Percentiles rank a stretch among this genome's conserved stretches.
Conservation (phyloP, 2,329 filamentous ascomycete genomes). For the Xylaria sp. region DNA sequence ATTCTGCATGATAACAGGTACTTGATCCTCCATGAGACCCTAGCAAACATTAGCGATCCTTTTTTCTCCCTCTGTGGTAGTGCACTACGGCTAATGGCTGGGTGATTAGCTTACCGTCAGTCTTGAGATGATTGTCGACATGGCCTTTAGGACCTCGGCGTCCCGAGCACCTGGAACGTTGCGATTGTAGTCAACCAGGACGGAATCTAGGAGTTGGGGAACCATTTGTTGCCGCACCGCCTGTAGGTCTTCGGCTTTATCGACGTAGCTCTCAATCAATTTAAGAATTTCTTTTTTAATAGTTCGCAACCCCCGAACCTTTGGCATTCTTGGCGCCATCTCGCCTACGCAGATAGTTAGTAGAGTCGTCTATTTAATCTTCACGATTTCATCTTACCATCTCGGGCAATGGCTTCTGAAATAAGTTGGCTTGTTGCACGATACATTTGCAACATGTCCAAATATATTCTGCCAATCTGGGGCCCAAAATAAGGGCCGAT, state of each 20-base stretch:
- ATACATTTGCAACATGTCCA: constrained; percentile 99
- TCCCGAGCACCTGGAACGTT: constrained; percentile 96
- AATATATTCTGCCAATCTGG: constrained; percentile 96
- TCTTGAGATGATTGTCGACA: constrained; percentile 97
- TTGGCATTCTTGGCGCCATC: constrained; percentile 96
- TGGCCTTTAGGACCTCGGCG: constrained; percentile 95
- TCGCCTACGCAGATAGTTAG: constrained; percentile 68
- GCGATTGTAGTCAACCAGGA: constrained; percentile 94
- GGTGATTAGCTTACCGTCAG: constrained; percentile 77
- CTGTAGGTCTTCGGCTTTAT: constrained; percentile 95
- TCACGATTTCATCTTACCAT: constrained; percentile 67
- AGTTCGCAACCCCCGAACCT: constrained; percentile 91
- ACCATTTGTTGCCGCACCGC: constrained; percentile 95
- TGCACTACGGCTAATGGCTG: constrained; percentile 47
- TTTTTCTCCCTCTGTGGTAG: constrained; percentile 7
- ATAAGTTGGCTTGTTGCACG: constrained; percentile 96
- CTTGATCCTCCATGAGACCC: constrained; percentile 97
- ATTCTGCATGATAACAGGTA: constrained; percentile 96
- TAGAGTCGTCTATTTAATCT: constrained; percentile 35
- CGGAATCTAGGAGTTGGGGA: constrained; percentile 92
- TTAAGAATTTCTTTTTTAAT: constrained; percentile 99
- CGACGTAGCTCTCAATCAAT: constrained; percentile 96
- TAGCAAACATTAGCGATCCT: constrained; percentile 51
- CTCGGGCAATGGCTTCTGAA: constrained; percentile 86
- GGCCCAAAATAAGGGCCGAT: constrained; percentile 98